Base-by-base conservation (phyloP, 192 early-diverging fungal species). In the Coemansia sp. region DNA sequence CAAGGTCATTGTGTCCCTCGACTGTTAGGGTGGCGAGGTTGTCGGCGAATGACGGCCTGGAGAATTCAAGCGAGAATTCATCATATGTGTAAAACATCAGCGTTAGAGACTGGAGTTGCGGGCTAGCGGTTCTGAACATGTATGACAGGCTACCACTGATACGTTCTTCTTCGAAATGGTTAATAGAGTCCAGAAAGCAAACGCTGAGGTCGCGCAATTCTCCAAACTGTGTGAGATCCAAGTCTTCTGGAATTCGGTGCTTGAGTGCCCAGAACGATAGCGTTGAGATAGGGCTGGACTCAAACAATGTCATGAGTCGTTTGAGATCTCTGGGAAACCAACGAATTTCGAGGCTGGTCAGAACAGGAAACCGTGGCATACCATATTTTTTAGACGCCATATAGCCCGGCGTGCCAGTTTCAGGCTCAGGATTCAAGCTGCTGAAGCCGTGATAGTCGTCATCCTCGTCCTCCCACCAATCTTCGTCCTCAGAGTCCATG, bases 211-310 rank as follows among this genome's bases (percentile, higher is more conserved):
- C 16, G 7, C 37, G 53, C 27, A 75, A 42, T 10, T 45, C 13
- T 8, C 39, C 6, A 41, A 75, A 69, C 2, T 11, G 16, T 11
- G 73, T 2, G 14, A 53, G 62, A 21, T 45, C 54, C 7, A 65
- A 21, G 31, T 50, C 35, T 1, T 24, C 3, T 1, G 73, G 62
- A 0, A 75, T 36, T 37, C 69, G 41, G 29, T 24, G 9, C 34
- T 68, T 27, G 36, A 66, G 67, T 6, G 63, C 57, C 21, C 59
- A 67, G 10, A 75, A 24, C 17, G 61, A 35, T n/a, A 75, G 67
- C 1, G 40, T 19, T 9, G 14, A 5, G 8, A 69, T 2, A 3
- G 62, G 67, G 59, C 73, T 54, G 37, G 36, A 4, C 4, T 35
- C 42, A 65, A 74, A 74, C 36, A 69, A 56, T 0, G 39, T 5